Base-by-base conservation (phyloP, 345 rosid species). In the Brassica rapa region DNA sequence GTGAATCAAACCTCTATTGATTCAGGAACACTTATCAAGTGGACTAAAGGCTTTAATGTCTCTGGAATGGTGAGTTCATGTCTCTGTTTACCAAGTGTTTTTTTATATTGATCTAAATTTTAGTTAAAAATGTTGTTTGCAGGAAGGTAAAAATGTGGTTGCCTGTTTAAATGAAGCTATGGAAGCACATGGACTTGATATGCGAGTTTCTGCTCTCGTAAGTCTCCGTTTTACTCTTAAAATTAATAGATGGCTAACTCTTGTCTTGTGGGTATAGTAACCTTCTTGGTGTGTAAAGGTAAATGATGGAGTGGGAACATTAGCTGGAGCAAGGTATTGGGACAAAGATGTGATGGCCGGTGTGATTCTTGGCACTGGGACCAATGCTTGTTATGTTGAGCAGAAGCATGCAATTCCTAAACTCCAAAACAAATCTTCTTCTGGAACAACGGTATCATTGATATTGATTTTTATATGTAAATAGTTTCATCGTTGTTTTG, bases 301-400 rank as follows among this genome's bases (percentile, higher is more conserved):
- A 29, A 93, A 91, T 78, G 97, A 93, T 79, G 65, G 89, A 6
- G 96, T 91, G 35, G 97, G 87, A 66, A 88, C 97, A 71, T 80
- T 93, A 78, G 97, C 93, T 2, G 96, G 96, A 78, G 96, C 96
- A 25, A 84, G 87, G 77, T 89, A 91, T 70, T 85, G 87, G 93
- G 97, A 93, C 41, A 84, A 90, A 66, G 96, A 93, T 88, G 94
- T 91, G 41, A 80, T 89, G 91, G 90, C 84, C 63, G 94, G 95
- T 73, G 98, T 93, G 60, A 93, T 93, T 83, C 84, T 93, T 83
- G 98, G 97, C 64, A 93, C 97, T 0, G 97, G 97, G 57, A 93
- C 98, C 15, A 90, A 93, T 71, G 98, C 97, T 81, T 91, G 97
- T 85, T 93, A 93, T 78, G 90, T 93, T 41, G 97, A 93, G 62